Base-by-base conservation (phyloP, 2,329 filamentous ascomycete genomes). In the Arthrinium puccinioides region DNA sequence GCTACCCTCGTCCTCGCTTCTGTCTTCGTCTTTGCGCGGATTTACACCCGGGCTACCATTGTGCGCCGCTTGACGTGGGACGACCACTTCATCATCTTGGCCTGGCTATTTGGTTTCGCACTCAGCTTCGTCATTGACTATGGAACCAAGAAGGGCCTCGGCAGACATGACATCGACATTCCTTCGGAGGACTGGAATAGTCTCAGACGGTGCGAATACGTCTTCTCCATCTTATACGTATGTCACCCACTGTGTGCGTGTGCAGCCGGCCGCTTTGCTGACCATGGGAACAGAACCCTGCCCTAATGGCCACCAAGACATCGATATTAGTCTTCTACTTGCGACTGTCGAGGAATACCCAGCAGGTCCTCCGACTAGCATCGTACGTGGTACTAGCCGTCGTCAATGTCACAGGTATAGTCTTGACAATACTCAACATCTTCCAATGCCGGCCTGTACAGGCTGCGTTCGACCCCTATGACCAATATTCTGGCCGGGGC, bases 321-420 rank as follows among this genome's bases (percentile, higher is more conserved):
- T 94, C 87, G n/a, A 86, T 96, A 50, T 70, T 96, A 40, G 72
- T 92, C 37, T 96, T 96, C 60, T 96, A 94, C 62, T 70, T 96
- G 34, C 82, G 83, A 27, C 70, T 96, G 32, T 85, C 87, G 19
- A 83, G 82, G 50, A 84, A 87, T 41, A 81, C 76, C 0, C 79
- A 94, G 47, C 77, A 78, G 44, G 69, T 89, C 34, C 82, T 95
- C 46, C 79, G 84, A 41, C 76, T 83, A 61, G 80, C 82, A n/a
- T 92, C 87, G n/a, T 88, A 88, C 67, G 68, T 73, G 5, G 87
- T 85, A 0, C 66, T 96, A 2, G 69, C 67, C 32, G 71, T 94
- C 16, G 87, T 95, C 55, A 94, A 92, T 52, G 55, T 81, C 7
- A 83, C 84, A 21, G 89, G 88, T 11, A 50, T 79, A 15, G 84